Evolutionary conservation across 495 filamentous ascomycete genomes (phyloP).

Genomic region (Terfezia claveryi): DNA sequence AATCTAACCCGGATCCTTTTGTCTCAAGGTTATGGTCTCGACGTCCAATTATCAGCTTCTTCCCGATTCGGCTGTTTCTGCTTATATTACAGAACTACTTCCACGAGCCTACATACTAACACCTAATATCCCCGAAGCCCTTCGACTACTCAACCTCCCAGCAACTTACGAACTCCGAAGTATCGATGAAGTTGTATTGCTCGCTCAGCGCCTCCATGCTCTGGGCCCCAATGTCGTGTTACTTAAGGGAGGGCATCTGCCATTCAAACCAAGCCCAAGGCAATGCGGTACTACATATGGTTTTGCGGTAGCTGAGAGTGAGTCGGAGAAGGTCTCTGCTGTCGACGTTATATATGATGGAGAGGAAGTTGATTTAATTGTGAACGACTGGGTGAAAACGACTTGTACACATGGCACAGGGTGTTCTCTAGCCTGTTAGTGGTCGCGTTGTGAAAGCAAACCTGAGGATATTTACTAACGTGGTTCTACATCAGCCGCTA

Average conservation of each 20-base stretch:
- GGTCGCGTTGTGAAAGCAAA: background rate
- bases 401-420: conserved; percentile 89
- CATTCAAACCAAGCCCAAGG: conserved; percentile 32
- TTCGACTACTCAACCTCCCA: conserved; percentile 41
- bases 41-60: conserved; percentile 63
- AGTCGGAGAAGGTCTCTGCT: conserved; percentile 38
- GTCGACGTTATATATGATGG: conserved; percentile 55
- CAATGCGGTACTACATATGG: conserved; percentile 5
- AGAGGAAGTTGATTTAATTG: conserved; percentile 31
- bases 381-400: conserved; percentile 43
- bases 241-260: conserved; percentile 83
- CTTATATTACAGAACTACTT: conserved; percentile 44
- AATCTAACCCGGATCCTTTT: background rate
- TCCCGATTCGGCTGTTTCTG: conserved; percentile 41
- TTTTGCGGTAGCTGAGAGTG: conserved; percentile 26
- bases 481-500: no score
- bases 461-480: background rate
- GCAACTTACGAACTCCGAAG: conserved; percentile 27
- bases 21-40: conserved; percentile 69
- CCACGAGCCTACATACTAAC: conserved; percentile 61
- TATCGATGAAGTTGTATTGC: conserved; percentile 36
- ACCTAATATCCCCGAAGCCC: conserved; percentile 80
- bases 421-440: conserved; percentile 71
- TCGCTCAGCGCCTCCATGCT: conserved; percentile 42
- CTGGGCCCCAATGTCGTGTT: conserved; percentile 63